These are phyloP conservation scores for Rhododendron ovatum DNA, from an alignment of 148 eudicot genomes.

Conservation along the genomic window DNA sequence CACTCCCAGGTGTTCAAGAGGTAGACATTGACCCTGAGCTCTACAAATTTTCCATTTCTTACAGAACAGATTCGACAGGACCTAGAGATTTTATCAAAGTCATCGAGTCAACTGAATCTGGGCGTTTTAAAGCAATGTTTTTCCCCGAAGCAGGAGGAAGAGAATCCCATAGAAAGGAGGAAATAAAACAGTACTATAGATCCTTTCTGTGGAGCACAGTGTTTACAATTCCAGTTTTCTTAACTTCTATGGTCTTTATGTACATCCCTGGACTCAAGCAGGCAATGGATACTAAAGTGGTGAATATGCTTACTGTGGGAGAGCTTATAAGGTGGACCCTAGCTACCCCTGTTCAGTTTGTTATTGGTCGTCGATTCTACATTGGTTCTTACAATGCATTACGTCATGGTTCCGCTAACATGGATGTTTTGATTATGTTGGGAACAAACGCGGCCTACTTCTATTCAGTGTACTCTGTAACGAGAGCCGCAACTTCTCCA, in stretches of 20 bases:
- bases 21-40: slow-evolving; percentile 44
- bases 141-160: slow-evolving; percentile 66
- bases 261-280: slow-evolving; percentile 69
- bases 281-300: slow-evolving; percentile 53
- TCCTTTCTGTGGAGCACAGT: slow-evolving; percentile 82
- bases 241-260: slow-evolving; percentile 90
- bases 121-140: slow-evolving; percentile 55
- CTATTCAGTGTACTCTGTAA: slow-evolving; percentile 73
- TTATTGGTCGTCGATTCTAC: slow-evolving; percentile 82
- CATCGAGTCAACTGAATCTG: slow-evolving; percentile 57
- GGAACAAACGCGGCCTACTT: slow-evolving; percentile 97
- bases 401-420: slow-evolving; percentile 81
- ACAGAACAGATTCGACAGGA: slow-evolving; percentile 71
- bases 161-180: slow-evolving; percentile 55
- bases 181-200: slow-evolving; percentile 51
- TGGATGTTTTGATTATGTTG: slow-evolving; percentile 95
- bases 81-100: slow-evolving; percentile 73
- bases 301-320: slow-evolving; percentile 73
- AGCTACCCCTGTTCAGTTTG: slow-evolving; percentile 90
- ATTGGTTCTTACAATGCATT: slow-evolving; percentile 76
- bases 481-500: slow-evolving; percentile 70
- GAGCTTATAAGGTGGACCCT: slow-evolving; percentile 73
- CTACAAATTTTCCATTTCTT: slow-evolving; percentile 52
- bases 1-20: slow-evolving; percentile 68
- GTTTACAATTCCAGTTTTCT: slow-evolving; percentile 78